phyloP scores from a whole-genome alignment of 257 asterid genomes.

The Capsicum pubescens region DNA sequence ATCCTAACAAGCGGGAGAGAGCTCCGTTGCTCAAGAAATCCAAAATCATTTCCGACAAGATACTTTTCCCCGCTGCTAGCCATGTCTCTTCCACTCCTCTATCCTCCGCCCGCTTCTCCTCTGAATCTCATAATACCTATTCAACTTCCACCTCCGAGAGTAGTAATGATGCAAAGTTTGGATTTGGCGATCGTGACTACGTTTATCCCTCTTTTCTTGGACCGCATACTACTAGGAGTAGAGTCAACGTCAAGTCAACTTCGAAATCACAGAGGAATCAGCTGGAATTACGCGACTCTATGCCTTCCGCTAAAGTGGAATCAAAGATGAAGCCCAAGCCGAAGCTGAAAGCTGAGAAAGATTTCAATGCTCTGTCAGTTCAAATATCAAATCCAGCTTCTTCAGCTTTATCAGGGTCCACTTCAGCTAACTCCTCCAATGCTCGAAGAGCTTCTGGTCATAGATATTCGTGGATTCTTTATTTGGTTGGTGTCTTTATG shows the following conservation, averaged over 20 bases:
- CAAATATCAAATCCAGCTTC: conserved; percentile 53
- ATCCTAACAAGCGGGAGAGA: conserved; percentile 51
- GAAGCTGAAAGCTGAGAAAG: conserved; percentile 67
- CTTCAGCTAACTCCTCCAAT: conserved; percentile 41
- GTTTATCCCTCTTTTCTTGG: conserved; percentile 90
- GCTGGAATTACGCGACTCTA: conserved; percentile 47
- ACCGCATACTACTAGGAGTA: conserved; percentile 79
- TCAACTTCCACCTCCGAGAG: conserved; percentile 33
- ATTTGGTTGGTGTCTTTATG: conserved; percentile 50
- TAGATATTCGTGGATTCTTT: conserved; percentile 45
- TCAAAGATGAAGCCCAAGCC: conserved; percentile 46
- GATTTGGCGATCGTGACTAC: conserved; percentile 86
- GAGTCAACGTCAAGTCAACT: conserved; percentile 55
- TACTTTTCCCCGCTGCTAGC: conserved; percentile 66
- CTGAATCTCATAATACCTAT: conserved; percentile 31
- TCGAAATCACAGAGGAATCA: conserved; percentile 50
- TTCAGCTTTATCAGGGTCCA: conserved; percentile 41
- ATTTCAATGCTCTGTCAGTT: conserved; percentile 61
- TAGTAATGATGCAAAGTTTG: conserved; percentile 49
- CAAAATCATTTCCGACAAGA: conserved; percentile 51
- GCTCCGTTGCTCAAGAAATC: conserved; percentile 72
- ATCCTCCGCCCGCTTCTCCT: conserved; percentile 32
- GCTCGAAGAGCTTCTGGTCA: conserved; percentile 37
- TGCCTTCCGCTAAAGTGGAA: conserved; percentile 46
- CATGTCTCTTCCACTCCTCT: conserved; percentile 57